Evolutionary conservation across 1,284 basidiomycete genomes (phyloP).

Genomic region (Pascua guehoae): DNA sequence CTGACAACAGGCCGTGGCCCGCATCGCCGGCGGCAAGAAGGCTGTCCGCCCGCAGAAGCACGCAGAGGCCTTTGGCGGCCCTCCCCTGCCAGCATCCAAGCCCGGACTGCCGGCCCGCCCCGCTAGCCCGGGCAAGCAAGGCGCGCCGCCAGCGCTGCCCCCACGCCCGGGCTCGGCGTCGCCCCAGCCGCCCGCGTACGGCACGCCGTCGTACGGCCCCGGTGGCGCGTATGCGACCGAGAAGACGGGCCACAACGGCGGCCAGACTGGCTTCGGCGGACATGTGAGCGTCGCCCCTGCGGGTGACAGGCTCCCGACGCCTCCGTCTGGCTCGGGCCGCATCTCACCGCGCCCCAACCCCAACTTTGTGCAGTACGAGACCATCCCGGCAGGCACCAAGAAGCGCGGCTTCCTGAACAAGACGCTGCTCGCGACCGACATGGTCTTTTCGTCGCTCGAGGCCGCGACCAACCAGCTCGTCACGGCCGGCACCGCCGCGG

Average conservation of each 20-base stretch:
- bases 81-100: not conserved
- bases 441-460: slow-evolving; percentile 68
- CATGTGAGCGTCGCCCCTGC: not conserved
- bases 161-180: not conserved
- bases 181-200: too few relatives aligned
- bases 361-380: too few relatives aligned
- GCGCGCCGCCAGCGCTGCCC: not conserved
- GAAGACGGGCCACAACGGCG: not conserved
- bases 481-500: slow-evolving; percentile 57
- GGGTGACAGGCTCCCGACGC: not conserved
- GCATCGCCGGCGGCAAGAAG: slow-evolving; percentile 2
- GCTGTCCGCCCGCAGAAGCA: not conserved
- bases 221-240: not conserved
- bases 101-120: not conserved
- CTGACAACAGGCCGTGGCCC: not conserved
- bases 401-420: slow-evolving; percentile 51
- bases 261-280: not conserved
- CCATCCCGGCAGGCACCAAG: slow-evolving; percentile 11
- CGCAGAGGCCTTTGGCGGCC: not conserved
- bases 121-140: not conserved
- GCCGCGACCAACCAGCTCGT: slow-evolving; percentile 61
- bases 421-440: slow-evolving; percentile 64
- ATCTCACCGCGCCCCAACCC: not conserved
- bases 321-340: not conserved
- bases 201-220: not conserved